Base-by-base conservation (phyloP, 2,329 filamentous ascomycete genomes). In the Penicillium rolfsii region DNA sequence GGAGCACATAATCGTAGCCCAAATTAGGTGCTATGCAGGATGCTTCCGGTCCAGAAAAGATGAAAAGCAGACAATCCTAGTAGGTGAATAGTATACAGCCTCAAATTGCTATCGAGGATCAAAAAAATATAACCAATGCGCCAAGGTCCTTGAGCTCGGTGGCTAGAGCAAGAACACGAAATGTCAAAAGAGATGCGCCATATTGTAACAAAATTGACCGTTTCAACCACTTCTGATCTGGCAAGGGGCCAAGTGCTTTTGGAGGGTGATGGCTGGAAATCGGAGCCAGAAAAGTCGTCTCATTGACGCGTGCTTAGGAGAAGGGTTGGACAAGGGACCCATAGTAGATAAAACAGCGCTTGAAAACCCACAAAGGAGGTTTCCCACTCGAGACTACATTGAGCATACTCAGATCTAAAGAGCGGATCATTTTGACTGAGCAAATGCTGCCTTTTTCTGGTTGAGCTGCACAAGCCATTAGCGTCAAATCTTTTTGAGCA, bases 381-480 rank as follows among this genome's bases (percentile, higher is more conserved):
- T 24, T 45, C 7, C 9, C 41, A 26, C 2, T 6, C 6, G 12
- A 24, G 7, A 7, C 26, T 14, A 46, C 14, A 14, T 16, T 11
- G 28, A 48, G 7, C 45, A n/a, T 14, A n/a, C 7, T 28, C 16
- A n/a, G 5, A 45, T 6, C 14, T 30, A 3, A 30, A n/a, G 14
- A 14, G 24, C 30, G 8, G 6, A 6, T 48, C 49, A 43, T 40
- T 52, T 59, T 9, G 43, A 28, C 48, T 24, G 58, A 28, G 55
- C 61, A n/a, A 49, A 49, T 22, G 58, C 52, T 22, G 63, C 59
- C 52, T 73, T 74, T 55, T 73, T 74, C 46, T 74, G 72, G 11
- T 71, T 73, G 50, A 74, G 65, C 72, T 74, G 46, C n/a, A 43
- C 26, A 26, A 6, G n/a, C n/a, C 45, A 55, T 64, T 45, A 59